These are phyloP conservation scores for Moricandia arvensis DNA, from an alignment of 345 rosid species.

Conservation along the genomic window DNA sequence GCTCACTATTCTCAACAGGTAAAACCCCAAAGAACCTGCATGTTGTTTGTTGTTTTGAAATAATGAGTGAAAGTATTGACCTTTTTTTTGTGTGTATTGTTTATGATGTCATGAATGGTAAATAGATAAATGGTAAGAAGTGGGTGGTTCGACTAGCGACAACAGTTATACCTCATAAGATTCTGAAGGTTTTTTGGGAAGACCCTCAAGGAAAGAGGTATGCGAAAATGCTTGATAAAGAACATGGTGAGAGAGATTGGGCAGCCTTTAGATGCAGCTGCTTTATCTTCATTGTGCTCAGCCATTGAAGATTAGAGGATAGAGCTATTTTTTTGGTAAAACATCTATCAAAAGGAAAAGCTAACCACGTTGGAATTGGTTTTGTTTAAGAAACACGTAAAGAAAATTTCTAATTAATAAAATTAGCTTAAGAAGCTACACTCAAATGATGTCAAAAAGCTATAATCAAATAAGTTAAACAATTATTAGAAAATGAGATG, in stretches of 20 bases:
- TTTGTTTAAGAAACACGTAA: background rate
- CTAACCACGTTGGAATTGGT: background rate
- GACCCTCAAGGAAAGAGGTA: conserved; percentile 35
- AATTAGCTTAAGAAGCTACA: background rate
- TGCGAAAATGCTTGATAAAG: too few species aligned
- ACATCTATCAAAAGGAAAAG: too few species aligned
- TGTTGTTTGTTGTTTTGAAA: background rate
- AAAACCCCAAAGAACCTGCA: background rate
- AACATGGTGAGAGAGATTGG: too few species aligned
- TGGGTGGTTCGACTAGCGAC: too few species aligned
- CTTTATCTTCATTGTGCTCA: background rate
- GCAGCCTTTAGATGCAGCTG: background rate
- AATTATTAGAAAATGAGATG: too few species aligned
- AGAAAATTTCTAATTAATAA: background rate
- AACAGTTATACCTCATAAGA: too few species aligned
- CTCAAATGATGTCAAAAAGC: background rate
- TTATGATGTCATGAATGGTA: conserved; percentile 40
- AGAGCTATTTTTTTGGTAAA: too few species aligned
- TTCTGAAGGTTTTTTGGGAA: too few species aligned
- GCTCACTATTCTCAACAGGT: conserved; percentile 44
- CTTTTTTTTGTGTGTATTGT: background rate
- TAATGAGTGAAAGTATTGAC: background rate
- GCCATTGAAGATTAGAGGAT: too few species aligned
- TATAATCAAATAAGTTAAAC: too few species aligned
- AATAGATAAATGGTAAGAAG: conserved; percentile 16